Evolutionary conservation across 225 moss, liverwort and hornwort genomes (phyloP), one percentile per base, ranked within the genome.

Genomic region (Lunularia cruciata): DNA sequence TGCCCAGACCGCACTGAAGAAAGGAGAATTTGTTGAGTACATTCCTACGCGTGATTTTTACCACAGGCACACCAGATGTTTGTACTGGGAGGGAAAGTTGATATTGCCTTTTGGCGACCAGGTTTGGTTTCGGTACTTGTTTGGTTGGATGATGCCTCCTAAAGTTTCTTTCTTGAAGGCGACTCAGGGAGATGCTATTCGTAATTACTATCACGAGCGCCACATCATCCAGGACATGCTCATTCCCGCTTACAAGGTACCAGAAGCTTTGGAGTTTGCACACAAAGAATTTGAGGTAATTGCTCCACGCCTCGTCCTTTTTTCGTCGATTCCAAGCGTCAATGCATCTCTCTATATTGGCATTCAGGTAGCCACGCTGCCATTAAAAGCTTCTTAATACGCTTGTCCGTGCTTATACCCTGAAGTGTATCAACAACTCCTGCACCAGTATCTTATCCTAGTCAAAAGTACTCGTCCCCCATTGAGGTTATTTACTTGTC

Each of bases 141-240:
- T 98, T 0, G 98, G 98, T 8, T 98, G 98, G 98, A 89, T 89
- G 90, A 98, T 98, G 98, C 98, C 98, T 15, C 98, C 98, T 2
- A 98, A 98, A 65, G 98, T 98, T n/a, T 98, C 98, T 10, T 89
- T 91, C 48, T 51, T 98, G 75, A 98, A 98, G 70, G 98, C 98
- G 30, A 98, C 98, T 22, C 98, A 98, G 85, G 93, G 98, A 57
- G 98, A 93, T 8, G 84, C 93, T 9, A 91, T 98, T 62, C 98
- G 98, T 47, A 93, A 98, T 63, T 98, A 98, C 70, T 98, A 98
- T 68, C 98, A 98, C 27, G 98, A 98, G 82, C 87, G 86, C 35
- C 98, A 98, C 61, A 78, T 98, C n/a, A 98, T 98, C 70, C 98
- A 98, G 75, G 98, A 98, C 55, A 93, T 98, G 88, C 85, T 98